Base-by-base conservation (phyloP, 305 asterid species). In the Ruellia speciosa region DNA sequence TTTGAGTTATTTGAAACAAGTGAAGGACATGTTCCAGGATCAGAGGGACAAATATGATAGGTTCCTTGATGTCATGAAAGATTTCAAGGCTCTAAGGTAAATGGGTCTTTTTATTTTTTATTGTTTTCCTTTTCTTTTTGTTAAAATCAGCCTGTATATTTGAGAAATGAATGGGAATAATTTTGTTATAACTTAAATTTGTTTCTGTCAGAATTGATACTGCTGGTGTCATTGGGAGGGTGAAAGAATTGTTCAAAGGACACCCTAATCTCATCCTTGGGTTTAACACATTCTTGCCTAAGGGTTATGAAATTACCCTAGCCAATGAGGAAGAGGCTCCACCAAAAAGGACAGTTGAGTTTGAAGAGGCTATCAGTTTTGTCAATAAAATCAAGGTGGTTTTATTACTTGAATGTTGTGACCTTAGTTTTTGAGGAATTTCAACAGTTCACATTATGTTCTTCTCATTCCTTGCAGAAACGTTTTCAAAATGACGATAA, bases 41-140 rank as follows among this genome's bases (percentile, higher is more conserved):
- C 94, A 93, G 73, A 81, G 84, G 69, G 96, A 89, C 71, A 88
- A 86, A 64, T 93, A 93, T 70, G 99, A 93, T 64, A 78, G 76
- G 77, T 93, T 93, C 77, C 99, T 93, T 71, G 96, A 84, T 71
- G 97, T 87, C 67, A 93, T 93, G 99, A 93, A 93, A 69, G 96
- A 89, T 75, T 93, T 93, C 66, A 93, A 93, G 87, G 96, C 89
- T 47, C 96, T 86, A 83, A 86, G 97, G 99, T 93, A 72, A 53
- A 60, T 65, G 13, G n/a, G 39, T 53, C 46, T 60, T 47, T 66
- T 52, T 1, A 2, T 24, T 24, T 24, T 37, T 37, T 2, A 2
- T 37, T 7, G 5, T 37, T 7, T 37, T 7, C 12, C 12, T 37
- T 37, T 6, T 37, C 9, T 37, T 37, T 58, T 10, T 58, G 53